These are phyloP conservation scores for Ceraceosorus guamensis DNA, from an alignment of 1,284 basidiomycete species.

Conservation along the genomic window DNA sequence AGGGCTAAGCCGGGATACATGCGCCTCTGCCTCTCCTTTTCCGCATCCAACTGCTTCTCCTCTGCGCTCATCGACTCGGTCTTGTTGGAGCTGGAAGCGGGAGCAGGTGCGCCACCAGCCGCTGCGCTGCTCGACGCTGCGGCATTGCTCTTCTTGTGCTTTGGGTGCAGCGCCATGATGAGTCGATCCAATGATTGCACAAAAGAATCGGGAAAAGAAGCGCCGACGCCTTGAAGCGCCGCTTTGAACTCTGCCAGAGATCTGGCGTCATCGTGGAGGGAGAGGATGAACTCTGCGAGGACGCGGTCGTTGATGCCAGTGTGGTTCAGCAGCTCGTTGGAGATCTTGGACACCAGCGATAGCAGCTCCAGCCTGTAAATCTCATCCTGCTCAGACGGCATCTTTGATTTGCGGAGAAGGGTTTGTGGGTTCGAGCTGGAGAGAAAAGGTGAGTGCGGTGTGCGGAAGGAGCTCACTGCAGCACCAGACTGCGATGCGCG, in stretches of 20 bases:
- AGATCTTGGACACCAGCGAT: conserved; percentile 42
- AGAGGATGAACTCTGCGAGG: conserved; percentile 88
- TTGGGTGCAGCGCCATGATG: conserved; percentile 88
- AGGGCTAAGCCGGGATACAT: conserved; percentile 87
- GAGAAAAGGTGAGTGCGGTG: no score
- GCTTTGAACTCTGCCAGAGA: conserved; percentile 70
- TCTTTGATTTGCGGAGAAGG: no score
- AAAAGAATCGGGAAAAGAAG: conserved; percentile 81
- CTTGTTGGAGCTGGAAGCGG: conserved; percentile 12
- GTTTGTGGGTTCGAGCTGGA: no score
- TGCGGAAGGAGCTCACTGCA: no score
- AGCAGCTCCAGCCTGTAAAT: conserved; percentile 45
- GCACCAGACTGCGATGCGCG: no score
- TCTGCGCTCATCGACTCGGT: conserved; percentile 53
- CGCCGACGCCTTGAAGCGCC: conserved; percentile 71
- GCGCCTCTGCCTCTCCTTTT: conserved; percentile 68
- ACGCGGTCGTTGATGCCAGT: conserved; percentile 67
- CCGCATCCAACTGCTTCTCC: conserved; percentile 48
- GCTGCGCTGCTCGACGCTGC: conserved; percentile 9
- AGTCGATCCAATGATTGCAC: conserved; percentile 87
- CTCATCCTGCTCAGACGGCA: conserved; percentile 23
- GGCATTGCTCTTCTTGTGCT: conserved; percentile 58
- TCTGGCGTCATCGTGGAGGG: conserved; percentile 76
- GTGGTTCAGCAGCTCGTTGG: conserved; percentile 54
- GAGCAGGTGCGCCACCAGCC: conserved; percentile 41